Conservation (phyloP, 2,329 filamentous ascomycete species). For the Dendryphion nanum region DNA sequence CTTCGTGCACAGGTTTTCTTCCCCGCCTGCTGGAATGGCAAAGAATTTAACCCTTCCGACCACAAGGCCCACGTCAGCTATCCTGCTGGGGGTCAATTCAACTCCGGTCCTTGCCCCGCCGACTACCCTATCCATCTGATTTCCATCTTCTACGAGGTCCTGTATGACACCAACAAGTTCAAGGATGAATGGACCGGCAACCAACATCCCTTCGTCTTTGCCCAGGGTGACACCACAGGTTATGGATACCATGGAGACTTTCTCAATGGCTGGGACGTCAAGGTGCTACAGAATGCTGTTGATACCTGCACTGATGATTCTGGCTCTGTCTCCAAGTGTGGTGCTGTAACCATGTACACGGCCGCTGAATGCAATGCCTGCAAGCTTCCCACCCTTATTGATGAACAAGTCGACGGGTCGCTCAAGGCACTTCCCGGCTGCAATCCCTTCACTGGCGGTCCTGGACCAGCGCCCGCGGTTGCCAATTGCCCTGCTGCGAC, state of each 20-base stretch:
- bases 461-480: slow-evolving; percentile 35
- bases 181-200: slow-evolving; percentile 46
- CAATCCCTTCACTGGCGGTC: slow-evolving; percentile 49
- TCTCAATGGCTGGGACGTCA: slow-evolving; percentile 66
- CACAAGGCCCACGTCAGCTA: slow-evolving; percentile 64
- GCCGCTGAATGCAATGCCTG: slow-evolving; percentile 52
- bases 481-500: slow-evolving; percentile 19
- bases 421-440: slow-evolving; percentile 56
- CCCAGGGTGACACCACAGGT: slow-evolving; percentile 69
- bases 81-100: slow-evolving; percentile 46
- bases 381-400: slow-evolving; percentile 45
- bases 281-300: slow-evolving; percentile 64
- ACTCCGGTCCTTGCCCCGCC: slow-evolving; percentile 54
- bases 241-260: slow-evolving; percentile 72
- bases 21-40: slow-evolving; percentile 71
- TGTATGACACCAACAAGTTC: slow-evolving; percentile 53
- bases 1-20: slow-evolving; percentile 69
- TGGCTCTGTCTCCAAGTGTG: slow-evolving; percentile 29
- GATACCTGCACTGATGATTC: slow-evolving; percentile 59
- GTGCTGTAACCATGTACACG: slow-evolving; percentile 48
- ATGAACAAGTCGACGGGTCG: slow-evolving; percentile 46
- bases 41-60: slow-evolving; percentile 55
- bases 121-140: slow-evolving; percentile 55
- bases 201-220: slow-evolving; percentile 55
- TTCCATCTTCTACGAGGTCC: slow-evolving; percentile 59